These are phyloP conservation scores for Strigomonas oncopelti DNA, from an alignment of 208 protist genomes.

Conservation along the genomic window DNA sequence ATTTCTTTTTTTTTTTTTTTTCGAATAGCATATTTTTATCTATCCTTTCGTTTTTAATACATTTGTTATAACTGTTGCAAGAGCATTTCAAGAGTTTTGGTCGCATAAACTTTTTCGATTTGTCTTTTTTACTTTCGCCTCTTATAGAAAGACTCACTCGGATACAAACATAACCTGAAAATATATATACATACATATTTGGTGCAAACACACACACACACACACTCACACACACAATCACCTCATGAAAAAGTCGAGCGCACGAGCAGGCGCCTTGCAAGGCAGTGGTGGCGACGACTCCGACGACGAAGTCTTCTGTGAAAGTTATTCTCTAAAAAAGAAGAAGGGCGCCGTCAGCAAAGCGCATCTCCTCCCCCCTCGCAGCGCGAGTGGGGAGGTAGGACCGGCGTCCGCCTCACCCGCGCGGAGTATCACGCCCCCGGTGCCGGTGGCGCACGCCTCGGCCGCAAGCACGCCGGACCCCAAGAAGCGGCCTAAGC, in stretches of 20 bases:
- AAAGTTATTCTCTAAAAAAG: background rate
- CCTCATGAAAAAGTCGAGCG: constrained; percentile 2
- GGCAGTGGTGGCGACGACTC: background rate
- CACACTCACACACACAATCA: background rate
- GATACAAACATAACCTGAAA: too few relatives aligned
- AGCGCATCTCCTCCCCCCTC: background rate
- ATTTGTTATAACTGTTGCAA: constrained; percentile 10
- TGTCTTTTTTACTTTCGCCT: background rate
- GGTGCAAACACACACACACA: background rate
- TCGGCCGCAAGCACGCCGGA: background rate
- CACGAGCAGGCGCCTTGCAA: background rate
- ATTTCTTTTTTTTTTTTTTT: background rate
- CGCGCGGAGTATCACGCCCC: background rate
- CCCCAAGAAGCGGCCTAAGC: background rate
- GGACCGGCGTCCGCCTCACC: background rate
- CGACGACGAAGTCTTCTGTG: background rate
- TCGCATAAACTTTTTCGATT: background rate
- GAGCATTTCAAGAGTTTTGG: constrained; percentile 11
- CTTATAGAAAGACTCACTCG: too few relatives aligned
- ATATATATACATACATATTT: background rate
- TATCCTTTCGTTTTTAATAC: constrained; percentile 7
- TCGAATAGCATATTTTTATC: background rate
- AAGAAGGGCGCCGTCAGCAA: background rate
- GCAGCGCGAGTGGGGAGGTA: background rate
- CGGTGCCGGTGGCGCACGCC: background rate